Conservation (phyloP, 352 stramenopile species). For the Sclerospora graminicola region DNA sequence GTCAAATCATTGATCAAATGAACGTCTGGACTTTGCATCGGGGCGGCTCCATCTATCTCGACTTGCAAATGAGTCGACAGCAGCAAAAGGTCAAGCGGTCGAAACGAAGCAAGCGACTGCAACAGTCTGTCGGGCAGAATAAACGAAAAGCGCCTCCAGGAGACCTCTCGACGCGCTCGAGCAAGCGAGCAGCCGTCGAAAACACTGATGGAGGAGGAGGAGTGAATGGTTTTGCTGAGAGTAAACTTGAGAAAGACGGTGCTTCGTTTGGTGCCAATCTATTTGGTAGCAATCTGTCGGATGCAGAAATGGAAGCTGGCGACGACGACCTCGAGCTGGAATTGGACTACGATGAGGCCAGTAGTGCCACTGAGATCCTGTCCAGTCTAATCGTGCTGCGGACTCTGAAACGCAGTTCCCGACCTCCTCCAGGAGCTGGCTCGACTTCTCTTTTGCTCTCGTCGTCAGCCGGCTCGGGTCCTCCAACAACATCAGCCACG, state of each 20-base stretch:
- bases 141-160: slow-evolving; percentile 39
- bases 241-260: slow-evolving; percentile 5
- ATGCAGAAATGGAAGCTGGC: slow-evolving; percentile 24
- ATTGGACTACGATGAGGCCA: slow-evolving; percentile 55
- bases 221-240: slow-evolving; percentile 19
- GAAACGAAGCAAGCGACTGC: slow-evolving; percentile 28
- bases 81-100: slow-evolving; percentile 71
- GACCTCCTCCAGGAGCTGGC: slow-evolving; percentile 23
- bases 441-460: slow-evolving; percentile 42
- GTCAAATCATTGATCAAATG: slow-evolving; percentile 85
- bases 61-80: slow-evolving; percentile 81
- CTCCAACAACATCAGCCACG: slow-evolving; percentile 19
- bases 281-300: slow-evolving; percentile 19
- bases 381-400: slow-evolving; percentile 70
- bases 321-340: slow-evolving; percentile 52
- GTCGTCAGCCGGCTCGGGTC: slow-evolving; percentile 19
- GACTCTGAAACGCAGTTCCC: slow-evolving; percentile 50
- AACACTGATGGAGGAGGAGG: slow-evolving; percentile 7
- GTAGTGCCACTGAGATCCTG: slow-evolving; percentile 66
- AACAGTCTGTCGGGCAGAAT: slow-evolving; percentile 7
- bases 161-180: slow-evolving; percentile 21
- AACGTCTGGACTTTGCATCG: slow-evolving; percentile 79
- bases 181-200: slow-evolving; percentile 31
- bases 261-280: slow-evolving; percentile 27
- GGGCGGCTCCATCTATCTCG: slow-evolving; percentile 76